Percentiles rank a stretch among this genome's conserved stretches.
Evolutionary conservation across 495 filamentous ascomycete species (phyloP).

Genomic region (Jackrogersella minutella): DNA sequence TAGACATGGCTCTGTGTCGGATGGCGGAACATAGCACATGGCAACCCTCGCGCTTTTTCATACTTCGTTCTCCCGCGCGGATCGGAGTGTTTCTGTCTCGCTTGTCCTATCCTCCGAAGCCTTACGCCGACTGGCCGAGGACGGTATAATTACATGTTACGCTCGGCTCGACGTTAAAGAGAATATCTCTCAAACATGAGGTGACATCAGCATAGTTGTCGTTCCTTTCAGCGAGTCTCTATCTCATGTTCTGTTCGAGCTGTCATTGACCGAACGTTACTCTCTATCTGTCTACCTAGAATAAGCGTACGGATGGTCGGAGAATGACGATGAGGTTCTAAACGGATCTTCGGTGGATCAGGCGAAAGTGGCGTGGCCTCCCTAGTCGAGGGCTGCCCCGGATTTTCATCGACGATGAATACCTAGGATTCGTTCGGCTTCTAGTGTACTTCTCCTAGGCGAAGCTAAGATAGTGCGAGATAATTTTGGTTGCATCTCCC

Average conservation of each 20-base stretch:
- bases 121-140: neutral
- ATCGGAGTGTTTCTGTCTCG: neutral
- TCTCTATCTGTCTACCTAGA: no score
- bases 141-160: neutral
- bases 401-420: constrained; percentile 23
- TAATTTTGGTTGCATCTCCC: neutral
- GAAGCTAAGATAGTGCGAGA: neutral
- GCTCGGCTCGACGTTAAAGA: neutral
- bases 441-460: neutral
- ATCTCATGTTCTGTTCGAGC: constrained; percentile 9
- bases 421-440: constrained; percentile 3
- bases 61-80: neutral
- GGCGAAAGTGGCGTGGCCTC: constrained; percentile 15
- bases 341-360: constrained; percentile 13
- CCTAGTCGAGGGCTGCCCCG: constrained; percentile 4
- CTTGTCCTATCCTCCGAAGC: constrained; percentile 9
- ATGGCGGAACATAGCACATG: constrained; percentile 8
- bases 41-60: neutral
- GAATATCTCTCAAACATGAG: neutral
- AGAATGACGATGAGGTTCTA: constrained; percentile 19
- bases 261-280: neutral
- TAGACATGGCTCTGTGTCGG: neutral
- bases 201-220: neutral
- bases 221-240: neutral
- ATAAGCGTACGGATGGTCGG: neutral